Evolutionary conservation across 805 yeast species (phyloP).

Genomic region (Lipomyces sp.): DNA sequence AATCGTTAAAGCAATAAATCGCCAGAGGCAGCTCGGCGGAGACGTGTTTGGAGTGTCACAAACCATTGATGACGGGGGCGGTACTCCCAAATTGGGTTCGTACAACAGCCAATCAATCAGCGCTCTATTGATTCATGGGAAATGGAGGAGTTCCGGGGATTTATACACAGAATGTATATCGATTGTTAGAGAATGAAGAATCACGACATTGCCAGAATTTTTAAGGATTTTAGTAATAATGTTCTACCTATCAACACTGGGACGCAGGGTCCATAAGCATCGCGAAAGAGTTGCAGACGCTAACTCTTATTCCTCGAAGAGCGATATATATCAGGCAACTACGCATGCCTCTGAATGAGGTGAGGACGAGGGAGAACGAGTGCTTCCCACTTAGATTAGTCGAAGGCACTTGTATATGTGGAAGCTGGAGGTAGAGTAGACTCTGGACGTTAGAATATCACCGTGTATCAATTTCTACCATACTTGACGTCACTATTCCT

Average conservation of each 20-base stretch:
- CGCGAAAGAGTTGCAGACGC: no score
- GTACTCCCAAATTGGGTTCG: background rate
- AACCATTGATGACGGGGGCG: background rate
- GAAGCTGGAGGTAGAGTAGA: background rate
- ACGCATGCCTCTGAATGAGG: background rate
- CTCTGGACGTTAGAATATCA: no score
- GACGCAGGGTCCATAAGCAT: no score
- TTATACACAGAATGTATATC: background rate
- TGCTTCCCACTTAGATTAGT: conserved; percentile 1
- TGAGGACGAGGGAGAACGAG: background rate
- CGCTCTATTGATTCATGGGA: background rate
- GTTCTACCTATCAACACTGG: no score
- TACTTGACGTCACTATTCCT: no score
- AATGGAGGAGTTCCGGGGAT: background rate
- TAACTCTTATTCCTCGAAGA: no score
- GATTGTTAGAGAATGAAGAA: background rate
- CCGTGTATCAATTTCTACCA: no score
- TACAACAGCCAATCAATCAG: background rate
- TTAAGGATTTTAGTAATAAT: no score
- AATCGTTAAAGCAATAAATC: background rate
- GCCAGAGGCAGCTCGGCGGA: background rate
- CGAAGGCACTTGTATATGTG: background rate
- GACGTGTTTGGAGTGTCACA: background rate
- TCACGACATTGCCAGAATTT: background rate
- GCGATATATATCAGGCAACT: no score